Percentiles rank a stretch among this genome's conserved stretches.
phyloP scores from a whole-genome alignment of 2,329 filamentous ascomycete genomes.

The Colletotrichum sp. region DNA sequence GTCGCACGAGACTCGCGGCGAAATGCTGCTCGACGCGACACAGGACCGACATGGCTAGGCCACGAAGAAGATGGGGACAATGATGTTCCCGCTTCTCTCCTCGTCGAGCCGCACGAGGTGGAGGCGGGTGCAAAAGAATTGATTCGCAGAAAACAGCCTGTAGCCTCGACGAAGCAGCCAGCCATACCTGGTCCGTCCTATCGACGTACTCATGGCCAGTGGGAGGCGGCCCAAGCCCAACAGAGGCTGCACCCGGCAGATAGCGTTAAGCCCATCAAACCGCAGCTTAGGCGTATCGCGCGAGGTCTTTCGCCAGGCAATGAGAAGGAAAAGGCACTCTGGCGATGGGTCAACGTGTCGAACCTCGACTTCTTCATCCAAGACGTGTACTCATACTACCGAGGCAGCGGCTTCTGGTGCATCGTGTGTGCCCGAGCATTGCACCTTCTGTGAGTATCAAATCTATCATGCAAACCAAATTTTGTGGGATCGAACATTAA shows the following conservation, averaged over 20 bases:
- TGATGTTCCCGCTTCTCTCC: slow-evolving; percentile 66
- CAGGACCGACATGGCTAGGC: slow-evolving; percentile 29
- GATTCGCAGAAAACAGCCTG: not conserved
- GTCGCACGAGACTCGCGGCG: not conserved
- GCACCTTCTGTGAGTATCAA: slow-evolving; percentile 69
- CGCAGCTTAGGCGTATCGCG: slow-evolving; percentile 32
- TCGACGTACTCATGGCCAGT: slow-evolving; percentile 52
- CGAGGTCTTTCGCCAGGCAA: slow-evolving; percentile 33
- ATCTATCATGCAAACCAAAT: not conserved
- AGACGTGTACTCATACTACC: slow-evolving; percentile 85
- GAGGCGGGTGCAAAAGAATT: not conserved
- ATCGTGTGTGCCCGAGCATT: slow-evolving; percentile 76
- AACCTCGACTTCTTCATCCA: slow-evolving; percentile 88
- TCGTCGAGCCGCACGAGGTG: slow-evolving; percentile 56
- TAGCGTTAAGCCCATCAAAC: slow-evolving; percentile 22
- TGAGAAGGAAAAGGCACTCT: slow-evolving; percentile 78
- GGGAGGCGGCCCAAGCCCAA: slow-evolving; percentile 58
- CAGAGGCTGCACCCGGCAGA: slow-evolving; percentile 53
- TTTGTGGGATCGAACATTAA: not conserved
- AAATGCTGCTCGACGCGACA: slow-evolving; percentile 10
- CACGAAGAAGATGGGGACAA: slow-evolving; percentile 59
- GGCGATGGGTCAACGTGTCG: slow-evolving; percentile 90
- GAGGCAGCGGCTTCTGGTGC: slow-evolving; percentile 82
- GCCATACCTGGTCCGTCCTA: slow-evolving; percentile 46
- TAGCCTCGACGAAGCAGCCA: not conserved